Percentiles rank a stretch among this genome's conserved stretches.
Conservation (phyloP, 768 basidiomycete species). For the Leccinum boreale region DNA sequence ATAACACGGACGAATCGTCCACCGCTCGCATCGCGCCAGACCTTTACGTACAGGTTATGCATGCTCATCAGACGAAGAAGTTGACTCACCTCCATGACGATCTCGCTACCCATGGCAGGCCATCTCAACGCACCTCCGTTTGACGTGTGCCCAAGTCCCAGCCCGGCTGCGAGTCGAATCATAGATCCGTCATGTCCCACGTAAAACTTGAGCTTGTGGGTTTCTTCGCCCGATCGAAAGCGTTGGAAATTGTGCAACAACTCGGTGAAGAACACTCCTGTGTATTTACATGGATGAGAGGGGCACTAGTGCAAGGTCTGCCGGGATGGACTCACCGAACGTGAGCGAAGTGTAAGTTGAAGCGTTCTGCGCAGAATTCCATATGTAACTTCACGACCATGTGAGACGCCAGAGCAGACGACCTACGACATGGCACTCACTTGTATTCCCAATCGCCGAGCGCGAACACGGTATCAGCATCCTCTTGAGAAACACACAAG, state of each 20-base stretch:
- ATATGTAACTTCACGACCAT: constrained; percentile 40
- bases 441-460: constrained; percentile 63
- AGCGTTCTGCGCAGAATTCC: constrained; percentile 45
- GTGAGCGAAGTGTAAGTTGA: constrained; percentile 42
- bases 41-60: constrained; percentile 24
- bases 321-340: constrained; percentile 33
- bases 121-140: constrained; percentile 35
- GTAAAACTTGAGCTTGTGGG: constrained; percentile 38
- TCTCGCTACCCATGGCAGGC: constrained; percentile 47
- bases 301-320: neutral
- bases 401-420: neutral
- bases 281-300: neutral
- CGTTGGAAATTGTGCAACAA: constrained; percentile 38
- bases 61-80: neutral
- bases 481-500: constrained; percentile 39
- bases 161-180: constrained; percentile 37
- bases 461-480: constrained; percentile 51
- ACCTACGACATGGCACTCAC: constrained; percentile 23
- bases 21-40: constrained; percentile 33
- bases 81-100: constrained; percentile 42
- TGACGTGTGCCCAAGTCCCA: constrained; percentile 36
- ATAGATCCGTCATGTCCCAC: constrained; percentile 50
- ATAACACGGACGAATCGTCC: constrained; percentile 40
- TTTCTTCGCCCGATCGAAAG: constrained; percentile 33
- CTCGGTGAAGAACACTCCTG: constrained; percentile 47